These are phyloP conservation scores for Pseudopithomyces maydicus DNA, from an alignment of 2,329 filamentous ascomycete genomes.

Conservation along the genomic window DNA sequence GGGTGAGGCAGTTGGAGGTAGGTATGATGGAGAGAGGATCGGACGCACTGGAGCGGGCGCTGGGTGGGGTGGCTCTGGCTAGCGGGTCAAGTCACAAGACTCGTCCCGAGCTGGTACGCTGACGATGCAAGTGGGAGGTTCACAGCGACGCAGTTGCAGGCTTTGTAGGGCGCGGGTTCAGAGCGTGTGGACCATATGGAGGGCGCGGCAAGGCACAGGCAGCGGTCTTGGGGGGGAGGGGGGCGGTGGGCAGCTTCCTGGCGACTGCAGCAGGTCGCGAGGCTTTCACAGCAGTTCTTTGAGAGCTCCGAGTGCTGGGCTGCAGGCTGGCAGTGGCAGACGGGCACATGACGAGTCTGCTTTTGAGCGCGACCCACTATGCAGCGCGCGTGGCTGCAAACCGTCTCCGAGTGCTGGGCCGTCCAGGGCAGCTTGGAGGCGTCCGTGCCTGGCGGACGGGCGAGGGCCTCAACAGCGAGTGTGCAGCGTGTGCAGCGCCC, in stretches of 20 bases:
- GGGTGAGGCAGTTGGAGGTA: background rate
- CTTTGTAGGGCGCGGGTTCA: background rate
- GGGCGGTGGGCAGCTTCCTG: background rate
- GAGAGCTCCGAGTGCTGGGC: background rate
- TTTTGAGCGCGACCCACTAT: constrained; percentile 3
- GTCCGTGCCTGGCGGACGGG: background rate
- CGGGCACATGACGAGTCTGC: constrained; percentile 7
- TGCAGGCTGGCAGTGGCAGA: background rate
- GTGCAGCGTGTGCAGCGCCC: no score
- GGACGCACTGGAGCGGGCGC: background rate
- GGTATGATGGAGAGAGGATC: constrained; percentile 1
- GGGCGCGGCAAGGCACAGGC: background rate
- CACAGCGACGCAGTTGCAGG: background rate
- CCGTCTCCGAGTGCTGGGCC: background rate
- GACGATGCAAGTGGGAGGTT: background rate
- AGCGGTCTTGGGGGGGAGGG: background rate
- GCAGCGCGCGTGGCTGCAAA: constrained; percentile 4
- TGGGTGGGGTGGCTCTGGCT: background rate
- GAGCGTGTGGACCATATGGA: background rate
- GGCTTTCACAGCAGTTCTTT: constrained; percentile 1
- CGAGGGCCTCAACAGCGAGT: no score
- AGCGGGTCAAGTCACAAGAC: background rate
- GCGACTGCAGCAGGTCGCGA: background rate
- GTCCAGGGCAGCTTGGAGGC: background rate
- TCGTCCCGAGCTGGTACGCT: constrained; percentile 1